phyloP scores from a whole-genome alignment of 2,329 filamentous ascomycete species.

The Ophiocordyceps camponoti-floridani region DNA sequence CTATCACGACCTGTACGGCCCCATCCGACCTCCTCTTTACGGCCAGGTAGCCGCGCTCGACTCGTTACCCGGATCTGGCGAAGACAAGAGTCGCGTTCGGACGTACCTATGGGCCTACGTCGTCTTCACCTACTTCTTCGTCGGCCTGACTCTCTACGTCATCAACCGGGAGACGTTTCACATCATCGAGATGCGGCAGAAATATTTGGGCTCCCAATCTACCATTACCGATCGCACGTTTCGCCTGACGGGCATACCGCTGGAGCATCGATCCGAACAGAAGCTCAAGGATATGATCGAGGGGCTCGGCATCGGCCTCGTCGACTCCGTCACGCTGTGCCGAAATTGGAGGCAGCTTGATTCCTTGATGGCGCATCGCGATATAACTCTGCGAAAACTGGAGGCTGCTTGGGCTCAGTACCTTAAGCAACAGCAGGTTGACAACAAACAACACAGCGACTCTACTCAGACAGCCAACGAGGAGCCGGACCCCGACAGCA shows the following conservation, averaged over 20 bases:
- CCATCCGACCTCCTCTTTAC: not conserved
- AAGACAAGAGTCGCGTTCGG: slow-evolving; percentile 15
- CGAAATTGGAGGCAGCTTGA: slow-evolving; percentile 77
- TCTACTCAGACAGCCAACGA: slow-evolving; percentile 4
- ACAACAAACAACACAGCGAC: slow-evolving; percentile 3
- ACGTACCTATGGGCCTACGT: slow-evolving; percentile 81
- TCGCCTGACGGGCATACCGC: slow-evolving; percentile 72
- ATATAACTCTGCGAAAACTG: slow-evolving; percentile 47
- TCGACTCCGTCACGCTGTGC: slow-evolving; percentile 75
- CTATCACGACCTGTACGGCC: slow-evolving; percentile 1
- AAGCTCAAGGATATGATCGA: slow-evolving; percentile 79
- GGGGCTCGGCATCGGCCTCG: slow-evolving; percentile 71
- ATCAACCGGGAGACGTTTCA: slow-evolving; percentile 69
- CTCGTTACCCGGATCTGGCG: slow-evolving; percentile 12
- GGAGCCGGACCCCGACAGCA: slow-evolving; percentile 32
- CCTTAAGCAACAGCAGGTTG: slow-evolving; percentile 10
- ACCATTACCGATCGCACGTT: slow-evolving; percentile 95
- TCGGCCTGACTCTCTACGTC: slow-evolving; percentile 61
- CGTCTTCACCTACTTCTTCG: slow-evolving; percentile 89
- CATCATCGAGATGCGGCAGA: slow-evolving; percentile 72
- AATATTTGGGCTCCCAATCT: slow-evolving; percentile 81
- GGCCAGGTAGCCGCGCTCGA: slow-evolving; percentile 2
- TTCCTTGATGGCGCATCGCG: slow-evolving; percentile 48
- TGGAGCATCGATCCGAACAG: slow-evolving; percentile 59
- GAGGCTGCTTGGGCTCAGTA: slow-evolving; percentile 74